These are phyloP conservation scores for Collybia sp. DNA, from an alignment of 768 basidiomycete species.

Conservation along the genomic window DNA sequence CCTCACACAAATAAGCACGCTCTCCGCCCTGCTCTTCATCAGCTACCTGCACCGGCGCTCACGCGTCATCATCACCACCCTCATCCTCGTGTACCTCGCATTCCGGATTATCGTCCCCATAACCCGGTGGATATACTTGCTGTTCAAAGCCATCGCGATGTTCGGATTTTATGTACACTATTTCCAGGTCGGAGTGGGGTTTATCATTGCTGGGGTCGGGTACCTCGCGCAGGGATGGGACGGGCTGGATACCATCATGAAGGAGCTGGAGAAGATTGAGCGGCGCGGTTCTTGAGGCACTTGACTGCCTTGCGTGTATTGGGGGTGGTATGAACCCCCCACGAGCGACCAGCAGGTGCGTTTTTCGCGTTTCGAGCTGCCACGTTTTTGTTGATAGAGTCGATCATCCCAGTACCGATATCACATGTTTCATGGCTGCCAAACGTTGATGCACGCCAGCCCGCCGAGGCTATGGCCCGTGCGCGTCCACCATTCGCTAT, in stretches of 20 bases:
- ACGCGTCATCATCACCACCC: constrained; percentile 14
- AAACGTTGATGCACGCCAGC: too few relatives aligned
- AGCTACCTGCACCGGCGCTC: constrained; percentile 23
- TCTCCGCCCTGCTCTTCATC: constrained; percentile 18
- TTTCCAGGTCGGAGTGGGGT: constrained; percentile 18
- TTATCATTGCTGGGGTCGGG: neutral
- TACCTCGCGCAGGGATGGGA: neutral
- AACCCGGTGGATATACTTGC: constrained; percentile 13
- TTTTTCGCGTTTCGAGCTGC: too few relatives aligned
- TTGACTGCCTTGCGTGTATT: too few relatives aligned
- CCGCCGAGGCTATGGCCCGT: too few relatives aligned
- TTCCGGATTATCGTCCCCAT: constrained; percentile 21
- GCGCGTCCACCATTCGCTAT: neutral
- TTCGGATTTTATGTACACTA: constrained; percentile 32
- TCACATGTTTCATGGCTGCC: too few relatives aligned
- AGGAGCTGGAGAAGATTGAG: neutral
- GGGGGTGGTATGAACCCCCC: too few relatives aligned
- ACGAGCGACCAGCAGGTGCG: too few relatives aligned
- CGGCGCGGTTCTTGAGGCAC: too few relatives aligned
- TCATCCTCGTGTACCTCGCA: constrained; percentile 18
- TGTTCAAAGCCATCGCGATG: constrained; percentile 27
- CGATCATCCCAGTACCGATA: too few relatives aligned
- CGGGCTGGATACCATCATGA: neutral
- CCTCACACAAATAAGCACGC: constrained; percentile 20
- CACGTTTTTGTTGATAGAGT: too few relatives aligned